Evolutionary conservation across 2,329 filamentous ascomycete species (phyloP), one percentile per base, ranked within the genome.

Genomic region (Botryotinia globosa): DNA sequence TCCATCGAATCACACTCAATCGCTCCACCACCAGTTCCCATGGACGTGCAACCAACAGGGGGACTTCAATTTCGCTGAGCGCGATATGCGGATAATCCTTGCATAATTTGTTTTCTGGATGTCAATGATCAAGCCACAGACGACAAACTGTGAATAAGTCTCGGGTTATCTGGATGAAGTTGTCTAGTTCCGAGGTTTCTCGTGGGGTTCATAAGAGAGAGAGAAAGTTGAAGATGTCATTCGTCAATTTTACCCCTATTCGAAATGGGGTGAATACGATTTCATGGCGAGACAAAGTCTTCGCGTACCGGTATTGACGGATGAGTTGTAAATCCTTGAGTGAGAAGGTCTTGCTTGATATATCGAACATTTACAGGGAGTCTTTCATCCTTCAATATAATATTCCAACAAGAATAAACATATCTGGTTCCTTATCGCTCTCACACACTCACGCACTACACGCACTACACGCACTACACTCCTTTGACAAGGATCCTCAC

Each of bases 91-190:
- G 44, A 16, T 39, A 18, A 66, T 37, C 63, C 63, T 51, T 51
- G 63, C 29, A 37, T 5, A 12, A 37, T 66, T 34, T 66, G 37
- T 66, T 37, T 37, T 51, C 63, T 51, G 48, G 45, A 51, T 51
- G 44, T 51, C 44, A 29, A 37, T 39, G 44, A 66, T 66, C 44
- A 51, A 66, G 63, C 63, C 63, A 66, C 44, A 65, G 63, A n/a
- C 29, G 29, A 48, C 63, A 51, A 39, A 22, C 29, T 66, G 18
- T n/a, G 12, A 51, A 39, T 66, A 51, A 66, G 63, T 66, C 44
- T 66, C 63, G 63, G 63, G 44, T 20, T 51, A 29, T 51, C 44
- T 66, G 63, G 44, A 51, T 51, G 44, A 66, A 66, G 63, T 66
- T 66, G 25, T 66, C 63, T 39, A 12, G 48, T 51, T 16, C 63